These are phyloP conservation scores for Suillus decipiens DNA, from an alignment of 768 basidiomycete genomes.

Conservation along the genomic window DNA sequence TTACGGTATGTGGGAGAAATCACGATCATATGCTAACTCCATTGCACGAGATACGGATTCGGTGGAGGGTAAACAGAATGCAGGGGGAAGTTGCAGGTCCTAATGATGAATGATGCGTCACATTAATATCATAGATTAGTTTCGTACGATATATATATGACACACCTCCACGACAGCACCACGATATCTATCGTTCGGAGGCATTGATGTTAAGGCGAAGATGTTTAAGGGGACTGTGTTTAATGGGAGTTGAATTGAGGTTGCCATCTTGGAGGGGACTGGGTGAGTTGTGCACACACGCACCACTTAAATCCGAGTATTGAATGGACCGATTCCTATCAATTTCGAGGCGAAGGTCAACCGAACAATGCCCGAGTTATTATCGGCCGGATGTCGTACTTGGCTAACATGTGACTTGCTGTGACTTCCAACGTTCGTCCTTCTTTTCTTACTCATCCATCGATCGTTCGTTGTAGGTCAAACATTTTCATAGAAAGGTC, in stretches of 20 bases:
- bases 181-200: constrained; percentile 61
- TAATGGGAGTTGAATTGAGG: constrained; percentile 13
- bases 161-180: constrained; percentile 91
- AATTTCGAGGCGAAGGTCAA: background rate
- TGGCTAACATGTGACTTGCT: background rate
- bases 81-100: constrained; percentile 85
- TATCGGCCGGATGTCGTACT: too few relatives aligned
- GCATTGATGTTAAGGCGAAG: constrained; percentile 10
- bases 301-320: constrained; percentile 1
- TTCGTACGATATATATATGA: background rate
- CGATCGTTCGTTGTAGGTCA: too few relatives aligned
- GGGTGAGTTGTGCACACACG: background rate
- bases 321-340: background rate
- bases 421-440: too few relatives aligned
- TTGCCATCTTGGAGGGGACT: constrained; percentile 6
- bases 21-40: constrained; percentile 88
- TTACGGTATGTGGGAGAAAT: constrained; percentile 93
- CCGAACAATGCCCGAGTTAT: background rate
- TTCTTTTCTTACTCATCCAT: background rate
- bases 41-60: constrained; percentile 77
- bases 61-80: constrained; percentile 73
- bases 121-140: constrained; percentile 8
- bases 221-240: background rate
- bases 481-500: too few relatives aligned
- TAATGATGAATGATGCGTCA: constrained; percentile 24